Percentiles rank a stretch among this genome's conserved stretches.
These are phyloP conservation scores for Haplographium delicatum DNA, from an alignment of 495 filamentous ascomycete genomes.

Conservation along the genomic window DNA sequence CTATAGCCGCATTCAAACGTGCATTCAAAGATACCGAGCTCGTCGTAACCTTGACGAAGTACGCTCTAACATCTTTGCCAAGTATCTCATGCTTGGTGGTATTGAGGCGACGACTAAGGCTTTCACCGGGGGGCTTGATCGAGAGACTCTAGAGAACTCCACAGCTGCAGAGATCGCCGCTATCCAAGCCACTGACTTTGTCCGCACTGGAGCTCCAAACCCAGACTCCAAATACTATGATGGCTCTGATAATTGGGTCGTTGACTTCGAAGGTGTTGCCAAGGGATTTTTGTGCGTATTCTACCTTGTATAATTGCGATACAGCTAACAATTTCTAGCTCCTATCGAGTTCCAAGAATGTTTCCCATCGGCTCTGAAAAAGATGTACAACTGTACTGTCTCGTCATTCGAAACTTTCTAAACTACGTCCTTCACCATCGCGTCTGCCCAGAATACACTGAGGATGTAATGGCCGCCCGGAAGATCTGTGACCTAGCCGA, in stretches of 20 bases:
- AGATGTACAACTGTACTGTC: slow-evolving; percentile 45
- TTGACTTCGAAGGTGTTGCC: slow-evolving; percentile 75
- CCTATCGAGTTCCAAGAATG: slow-evolving; percentile 30
- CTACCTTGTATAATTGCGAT: slow-evolving; percentile 17
- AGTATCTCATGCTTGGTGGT: slow-evolving; percentile 81
- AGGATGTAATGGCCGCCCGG: slow-evolving; percentile 61
- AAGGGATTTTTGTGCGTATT: slow-evolving; percentile 70
- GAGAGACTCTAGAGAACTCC: slow-evolving; percentile 46
- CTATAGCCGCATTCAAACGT: slow-evolving; percentile 72
- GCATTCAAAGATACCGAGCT: slow-evolving; percentile 72
- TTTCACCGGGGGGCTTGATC: slow-evolving; percentile 53
- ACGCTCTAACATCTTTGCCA: slow-evolving; percentile 61
- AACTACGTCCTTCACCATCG: slow-evolving; percentile 80
- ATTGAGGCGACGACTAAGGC: slow-evolving; percentile 57
- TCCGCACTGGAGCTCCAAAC: slow-evolving; percentile 30
- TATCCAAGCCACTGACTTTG: slow-evolving; percentile 54
- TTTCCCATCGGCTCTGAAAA: slow-evolving; percentile 39
- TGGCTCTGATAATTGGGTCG: slow-evolving; percentile 49
- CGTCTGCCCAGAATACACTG: slow-evolving; percentile 75
- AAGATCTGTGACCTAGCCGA: slow-evolving; percentile 62
- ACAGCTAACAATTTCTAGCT: slow-evolving; percentile 20
- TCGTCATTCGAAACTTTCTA: slow-evolving; percentile 77
- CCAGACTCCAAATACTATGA: slow-evolving; percentile 37
- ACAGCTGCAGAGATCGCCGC: slow-evolving; percentile 56
- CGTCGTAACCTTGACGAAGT: slow-evolving; percentile 65